Evolutionary conservation across 2,329 filamentous ascomycete species (phyloP).

Genomic region (Nothophaeocryptopus gaeumannii): DNA sequence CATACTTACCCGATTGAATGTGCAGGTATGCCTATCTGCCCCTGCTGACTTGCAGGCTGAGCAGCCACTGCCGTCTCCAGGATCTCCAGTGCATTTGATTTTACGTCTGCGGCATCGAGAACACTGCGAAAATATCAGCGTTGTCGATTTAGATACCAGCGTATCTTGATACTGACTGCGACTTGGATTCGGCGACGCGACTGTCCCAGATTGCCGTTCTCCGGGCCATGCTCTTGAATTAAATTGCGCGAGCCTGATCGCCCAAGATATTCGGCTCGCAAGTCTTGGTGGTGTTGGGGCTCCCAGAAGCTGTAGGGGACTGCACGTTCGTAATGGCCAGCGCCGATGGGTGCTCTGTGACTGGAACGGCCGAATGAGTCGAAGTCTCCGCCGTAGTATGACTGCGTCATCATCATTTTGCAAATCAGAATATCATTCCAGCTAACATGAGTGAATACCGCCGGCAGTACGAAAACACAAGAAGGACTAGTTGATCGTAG

Average conservation of each 20-base stretch:
- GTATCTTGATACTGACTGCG: slow-evolving; percentile 41
- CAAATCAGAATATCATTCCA: background rate
- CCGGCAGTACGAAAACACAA: slow-evolving; percentile 12
- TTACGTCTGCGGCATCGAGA: slow-evolving; percentile 86
- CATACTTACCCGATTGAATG: slow-evolving; percentile 69
- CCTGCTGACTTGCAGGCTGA: slow-evolving; percentile 77
- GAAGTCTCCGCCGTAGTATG: slow-evolving; percentile 30
- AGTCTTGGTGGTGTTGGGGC: slow-evolving; percentile 22
- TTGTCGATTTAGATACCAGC: too few species aligned
- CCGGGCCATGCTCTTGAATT: slow-evolving; percentile 35
- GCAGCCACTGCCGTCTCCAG: slow-evolving; percentile 73
- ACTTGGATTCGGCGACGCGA: slow-evolving; percentile 54
- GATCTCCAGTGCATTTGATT: slow-evolving; percentile 89
- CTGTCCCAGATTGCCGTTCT: slow-evolving; percentile 34
- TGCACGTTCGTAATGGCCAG: slow-evolving; percentile 28
- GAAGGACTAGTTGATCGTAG: background rate
- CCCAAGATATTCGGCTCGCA: slow-evolving; percentile 25
- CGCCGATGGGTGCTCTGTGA: slow-evolving; percentile 22
- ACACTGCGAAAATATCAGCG: slow-evolving; percentile 57
- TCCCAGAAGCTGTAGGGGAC: slow-evolving; percentile 29
- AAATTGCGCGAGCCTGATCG: slow-evolving; percentile 22
- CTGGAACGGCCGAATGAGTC: slow-evolving; percentile 25
- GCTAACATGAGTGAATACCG: background rate
- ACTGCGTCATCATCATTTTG: slow-evolving; percentile 33
- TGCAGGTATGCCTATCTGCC: slow-evolving; percentile 59